phyloP scores from a whole-genome alignment of 2,329 filamentous ascomycete species.

The Fusarium praegraminearum region DNA sequence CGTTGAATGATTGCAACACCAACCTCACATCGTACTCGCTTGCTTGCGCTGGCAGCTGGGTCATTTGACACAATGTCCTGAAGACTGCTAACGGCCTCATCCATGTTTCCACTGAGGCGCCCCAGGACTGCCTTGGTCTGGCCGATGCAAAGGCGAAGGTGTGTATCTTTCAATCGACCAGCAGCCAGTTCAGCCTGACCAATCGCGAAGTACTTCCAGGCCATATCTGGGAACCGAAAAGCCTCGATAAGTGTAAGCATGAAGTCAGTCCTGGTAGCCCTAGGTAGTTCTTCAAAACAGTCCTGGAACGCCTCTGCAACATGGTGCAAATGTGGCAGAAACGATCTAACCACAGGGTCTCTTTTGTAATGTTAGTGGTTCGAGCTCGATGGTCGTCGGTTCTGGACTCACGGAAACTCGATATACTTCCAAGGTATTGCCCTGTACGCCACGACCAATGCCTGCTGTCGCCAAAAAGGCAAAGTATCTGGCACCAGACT shows the following conservation, averaged over 20 bases:
- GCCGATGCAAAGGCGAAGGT: slow-evolving; percentile 37
- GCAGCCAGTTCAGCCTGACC: slow-evolving; percentile 33
- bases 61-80: slow-evolving; percentile 19
- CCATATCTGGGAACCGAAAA: slow-evolving; percentile 42
- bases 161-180: slow-evolving; percentile 33
- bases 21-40: slow-evolving; percentile 35
- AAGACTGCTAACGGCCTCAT: slow-evolving; percentile 33
- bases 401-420: slow-evolving; percentile 38
- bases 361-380: slow-evolving; percentile 26
- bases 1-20: slow-evolving; percentile 33
- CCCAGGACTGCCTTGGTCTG: slow-evolving; percentile 37
- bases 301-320: slow-evolving; percentile 31
- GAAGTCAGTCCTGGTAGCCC: slow-evolving; percentile 33
- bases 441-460: slow-evolving; percentile 38
- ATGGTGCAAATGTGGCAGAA: slow-evolving; percentile 38
- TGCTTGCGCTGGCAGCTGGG: slow-evolving; percentile 4
- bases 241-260: slow-evolving; percentile 42
- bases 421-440: slow-evolving; percentile 44
- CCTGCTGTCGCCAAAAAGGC: slow-evolving; percentile 37
- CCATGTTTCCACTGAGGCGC: slow-evolving; percentile 40
- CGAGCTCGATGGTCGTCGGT: slow-evolving; percentile 4
- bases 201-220: slow-evolving; percentile 42
- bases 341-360: slow-evolving; percentile 28
- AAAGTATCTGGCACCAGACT: slow-evolving; percentile 23
- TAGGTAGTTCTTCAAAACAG: slow-evolving; percentile 28